Conservation (phyloP, 2,329 filamentous ascomycete species). For the Coniella lustricola region DNA sequence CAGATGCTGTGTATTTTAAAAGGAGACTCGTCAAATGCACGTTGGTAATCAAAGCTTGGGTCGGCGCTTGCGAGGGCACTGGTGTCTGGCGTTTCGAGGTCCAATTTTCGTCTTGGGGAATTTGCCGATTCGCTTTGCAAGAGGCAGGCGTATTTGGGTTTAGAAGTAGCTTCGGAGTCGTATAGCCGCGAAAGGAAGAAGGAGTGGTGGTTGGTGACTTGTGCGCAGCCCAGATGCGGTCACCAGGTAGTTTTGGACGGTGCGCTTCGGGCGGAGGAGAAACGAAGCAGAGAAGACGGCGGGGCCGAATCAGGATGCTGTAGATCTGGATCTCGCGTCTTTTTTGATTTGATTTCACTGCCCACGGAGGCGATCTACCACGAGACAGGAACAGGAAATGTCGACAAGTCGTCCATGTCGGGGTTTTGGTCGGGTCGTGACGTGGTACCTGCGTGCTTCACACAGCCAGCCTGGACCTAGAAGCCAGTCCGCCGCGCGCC, state of each 20-base stretch:
- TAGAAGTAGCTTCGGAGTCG: neutral
- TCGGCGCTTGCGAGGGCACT: too few relatives aligned
- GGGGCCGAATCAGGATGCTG: conserved; percentile 6
- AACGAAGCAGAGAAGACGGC: conserved; percentile 6
- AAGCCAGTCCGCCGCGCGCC: neutral
- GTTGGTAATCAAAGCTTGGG: too few relatives aligned
- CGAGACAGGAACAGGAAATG: too few relatives aligned
- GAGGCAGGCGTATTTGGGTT: neutral
- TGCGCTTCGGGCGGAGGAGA: neutral
- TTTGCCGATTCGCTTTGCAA: too few relatives aligned
- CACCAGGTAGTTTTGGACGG: neutral
- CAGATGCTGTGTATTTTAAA: too few relatives aligned
- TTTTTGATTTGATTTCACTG: conserved; percentile 6
- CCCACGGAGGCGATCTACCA: conserved; percentile 3
- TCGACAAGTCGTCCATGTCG: neutral
- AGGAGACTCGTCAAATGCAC: too few relatives aligned
- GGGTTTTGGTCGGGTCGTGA: conserved; percentile 6
- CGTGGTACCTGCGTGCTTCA: conserved; percentile 7
- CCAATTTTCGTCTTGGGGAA: too few relatives aligned
- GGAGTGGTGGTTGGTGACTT: neutral
- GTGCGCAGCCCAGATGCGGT: too few relatives aligned
- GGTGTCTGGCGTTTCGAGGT: too few relatives aligned
- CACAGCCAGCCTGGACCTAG: neutral
- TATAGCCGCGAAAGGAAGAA: neutral
- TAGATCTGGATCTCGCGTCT: conserved; percentile 11